A percentile compares a stretch with the other conserved stretches of the same genome.
Evolutionary conservation across 441 rosid genomes (phyloP).

Genomic region (Pelargonium fulgidum): DNA sequence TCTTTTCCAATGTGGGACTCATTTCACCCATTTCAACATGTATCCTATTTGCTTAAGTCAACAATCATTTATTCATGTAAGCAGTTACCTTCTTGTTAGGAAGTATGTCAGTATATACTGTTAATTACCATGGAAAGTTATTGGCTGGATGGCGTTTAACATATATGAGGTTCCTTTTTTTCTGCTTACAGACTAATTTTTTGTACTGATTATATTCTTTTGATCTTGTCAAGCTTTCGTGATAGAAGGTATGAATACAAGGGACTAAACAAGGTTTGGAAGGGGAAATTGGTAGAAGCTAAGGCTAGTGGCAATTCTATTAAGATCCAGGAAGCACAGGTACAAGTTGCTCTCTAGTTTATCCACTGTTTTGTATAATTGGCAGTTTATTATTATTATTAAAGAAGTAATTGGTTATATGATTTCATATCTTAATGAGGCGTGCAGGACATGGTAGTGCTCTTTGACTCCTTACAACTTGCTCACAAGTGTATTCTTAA

Average conservation of each 20-base stretch:
- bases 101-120: slow-evolving; percentile 12
- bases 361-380: slow-evolving; percentile 14
- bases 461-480: slow-evolving; percentile 95
- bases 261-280: slow-evolving; percentile 97
- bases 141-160: slow-evolving; percentile 8
- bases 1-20: no score
- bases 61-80: slow-evolving; percentile 17
- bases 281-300: slow-evolving; percentile 95
- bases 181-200: neutral
- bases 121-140: slow-evolving; percentile 1
- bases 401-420: slow-evolving; percentile 17
- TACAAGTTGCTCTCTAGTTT: slow-evolving; percentile 25
- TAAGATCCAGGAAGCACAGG: slow-evolving; percentile 98
- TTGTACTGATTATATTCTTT: slow-evolving; percentile 28
- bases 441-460: slow-evolving; percentile 94
- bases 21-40: neutral
- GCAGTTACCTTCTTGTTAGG: slow-evolving; percentile 2
- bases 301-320: slow-evolving; percentile 94
- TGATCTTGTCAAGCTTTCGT: slow-evolving; percentile 62
- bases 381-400: slow-evolving; percentile 10
- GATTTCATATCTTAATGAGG: slow-evolving; percentile 24
- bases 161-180: slow-evolving; percentile 4
- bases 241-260: slow-evolving; percentile 98
- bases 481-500: slow-evolving; percentile 98
- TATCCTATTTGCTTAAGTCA: slow-evolving; percentile 15